Base-by-base conservation (phyloP, 164 flowering plant genomes). In the Echeveria elegans region DNA sequence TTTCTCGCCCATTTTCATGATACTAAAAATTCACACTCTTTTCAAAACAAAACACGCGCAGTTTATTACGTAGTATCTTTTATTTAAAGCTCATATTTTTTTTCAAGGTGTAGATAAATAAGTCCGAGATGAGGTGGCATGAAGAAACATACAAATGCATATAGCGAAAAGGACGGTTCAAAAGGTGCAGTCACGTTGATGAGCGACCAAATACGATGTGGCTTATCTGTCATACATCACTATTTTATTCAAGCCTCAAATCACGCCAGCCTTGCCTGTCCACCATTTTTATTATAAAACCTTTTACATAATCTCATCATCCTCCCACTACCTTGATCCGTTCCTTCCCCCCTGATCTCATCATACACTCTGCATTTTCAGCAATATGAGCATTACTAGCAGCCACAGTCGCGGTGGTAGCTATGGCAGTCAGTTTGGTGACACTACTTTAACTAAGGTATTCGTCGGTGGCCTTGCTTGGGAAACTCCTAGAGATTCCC, bases 391-490 rank as follows among this genome's bases (percentile, higher is more conserved):
- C 24, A 77, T 70, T 74, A 74, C 75, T 24, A 76, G 75, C 77
- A 76, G 47, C 47, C 47, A 72, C 69, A 76, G 41, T n/a, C 73
- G 72, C 70, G 78, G 26, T 8, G 14, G 21, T 29, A 6, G 41
- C 75, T 68, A 53, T 32, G 32, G 69, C 6, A 77, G 75, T 9
- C 89, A 79, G 75, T 84, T 85, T 70, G 91, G 88, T 0, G 98
- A 94, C 74, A 94, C 98, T 10, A 82, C 96, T 16, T 72, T 85
- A 32, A 91, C 93, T 37, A 94, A 94, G 60, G 92, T 94, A 31
- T 94, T 94, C 61, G 97, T 94, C 0, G 98, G 98, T 18, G 98
- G 98, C 2, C 67, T 94, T 23, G 97, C 97, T 0, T 94, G 98
- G 98, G 98, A 94, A 73, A 90, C 98, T 29, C 97, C 89, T 5